Percentiles rank a stretch among this genome's conserved stretches.
Evolutionary conservation across 208 protist species (phyloP).

Genomic region (Trypanosomatidae sp.): DNA sequence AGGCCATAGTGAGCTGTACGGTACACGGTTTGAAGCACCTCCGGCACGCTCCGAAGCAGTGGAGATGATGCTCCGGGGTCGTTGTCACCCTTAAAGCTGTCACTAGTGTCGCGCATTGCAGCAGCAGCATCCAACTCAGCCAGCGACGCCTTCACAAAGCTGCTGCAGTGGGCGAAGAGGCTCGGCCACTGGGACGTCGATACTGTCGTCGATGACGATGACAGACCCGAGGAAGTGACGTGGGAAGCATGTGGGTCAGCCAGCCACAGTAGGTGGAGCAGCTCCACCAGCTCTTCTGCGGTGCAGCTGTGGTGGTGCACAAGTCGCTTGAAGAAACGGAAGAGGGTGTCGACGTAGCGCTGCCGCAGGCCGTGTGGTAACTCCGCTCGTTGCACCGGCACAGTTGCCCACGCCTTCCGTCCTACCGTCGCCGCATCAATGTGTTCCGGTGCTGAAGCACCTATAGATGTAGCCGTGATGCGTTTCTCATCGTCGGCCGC

Average conservation of each 20-base stretch:
- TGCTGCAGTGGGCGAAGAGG: constrained; percentile 2
- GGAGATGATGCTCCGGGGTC: neutral
- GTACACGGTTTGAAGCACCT: constrained; percentile 4
- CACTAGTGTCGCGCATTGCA: neutral
- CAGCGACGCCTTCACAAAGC: neutral
- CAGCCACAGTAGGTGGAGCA: constrained; percentile 29
- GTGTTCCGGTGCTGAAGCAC: neutral
- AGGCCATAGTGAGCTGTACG: neutral
- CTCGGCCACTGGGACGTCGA: constrained; percentile 14
- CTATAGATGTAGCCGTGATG: neutral
- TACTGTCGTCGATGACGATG: neutral
- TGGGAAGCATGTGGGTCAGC: constrained; percentile 17
- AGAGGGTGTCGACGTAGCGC: constrained; percentile 26
- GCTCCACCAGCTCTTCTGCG: constrained; percentile 13
- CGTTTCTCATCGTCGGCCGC: neutral
- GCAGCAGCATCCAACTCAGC: neutral
- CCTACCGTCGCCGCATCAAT: neutral
- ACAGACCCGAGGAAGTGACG: neutral
- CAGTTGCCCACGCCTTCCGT: constrained; percentile 1
- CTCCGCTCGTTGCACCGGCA: constrained; percentile 15
- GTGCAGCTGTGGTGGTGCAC: constrained; percentile 7
- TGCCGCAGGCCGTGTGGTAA: constrained; percentile 11
- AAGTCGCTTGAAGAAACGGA: constrained; percentile 9
- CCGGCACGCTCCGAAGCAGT: neutral
- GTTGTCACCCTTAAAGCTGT: neutral